Base-by-base conservation (phyloP, 78 protist species). In the Dictyostelium citrinum region DNA sequence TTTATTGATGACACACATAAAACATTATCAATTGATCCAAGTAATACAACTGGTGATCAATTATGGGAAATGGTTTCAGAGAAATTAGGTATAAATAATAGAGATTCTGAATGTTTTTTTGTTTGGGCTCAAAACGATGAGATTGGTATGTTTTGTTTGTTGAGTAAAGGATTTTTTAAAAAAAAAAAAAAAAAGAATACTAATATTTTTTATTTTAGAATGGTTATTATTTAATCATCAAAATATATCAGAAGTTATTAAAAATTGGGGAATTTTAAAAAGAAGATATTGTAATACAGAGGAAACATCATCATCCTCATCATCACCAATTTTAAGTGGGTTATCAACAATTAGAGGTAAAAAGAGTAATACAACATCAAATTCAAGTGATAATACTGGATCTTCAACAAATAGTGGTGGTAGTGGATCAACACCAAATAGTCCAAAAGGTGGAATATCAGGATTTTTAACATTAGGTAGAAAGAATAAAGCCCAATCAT, bases 51-150 rank as follows among this genome's bases (percentile, higher is more conserved):
- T 6, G 93, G 93, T 68, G 93, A 88, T 43, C 46, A 78, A 39
- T 31, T 88, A 3, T 88, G 93, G 93, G 93, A 88, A 20, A 11
- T 88, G 80, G 80, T 88, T 3, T 88, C 93, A 1, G 93, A 88
- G 12, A 88, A 88, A 64, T 7, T 88, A 24, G 84, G 84, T 12
- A 45, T 88, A 1, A 88, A 76, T 17, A 88, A 88, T 67, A 37
- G 29, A 27, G 93, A 88, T 68, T 75, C 85, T 3, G 93, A 88
- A 68, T 88, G 93, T 68, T 88, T 88, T 72, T 88, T 88, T 37
- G 37, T 88, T 58, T 88, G 93, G 93, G 93, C 93, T 9, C 93
- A 88, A 67, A 51, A 39, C n/a, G 93, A 88, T 67, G 93, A 88
- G 8, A 88, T 88, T 45, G 88, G 88, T 82, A 82, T 24, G 31